A percentile compares a stretch with the other conserved stretches of the same genome.
phyloP scores from a whole-genome alignment of 2,329 filamentous ascomycete genomes.

The Esteya vermicola region DNA sequence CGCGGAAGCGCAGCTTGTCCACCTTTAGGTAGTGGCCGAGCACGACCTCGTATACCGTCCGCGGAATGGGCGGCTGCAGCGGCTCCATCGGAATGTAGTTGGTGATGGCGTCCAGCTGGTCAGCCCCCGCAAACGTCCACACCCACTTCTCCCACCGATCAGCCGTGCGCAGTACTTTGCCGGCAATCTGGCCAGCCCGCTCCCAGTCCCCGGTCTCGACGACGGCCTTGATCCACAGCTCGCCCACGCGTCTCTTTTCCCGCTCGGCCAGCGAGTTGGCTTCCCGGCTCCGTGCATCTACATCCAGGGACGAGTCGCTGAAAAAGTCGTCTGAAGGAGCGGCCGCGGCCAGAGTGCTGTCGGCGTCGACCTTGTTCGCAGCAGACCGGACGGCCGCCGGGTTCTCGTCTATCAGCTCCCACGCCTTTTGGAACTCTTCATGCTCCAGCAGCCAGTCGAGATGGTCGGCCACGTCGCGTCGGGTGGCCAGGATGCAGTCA shows the following conservation, averaged over 20 bases:
- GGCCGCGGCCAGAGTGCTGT: constrained; percentile 19
- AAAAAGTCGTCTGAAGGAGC: constrained; percentile 43
- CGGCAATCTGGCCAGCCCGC: constrained; percentile 65
- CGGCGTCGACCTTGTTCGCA: constrained; percentile 23
- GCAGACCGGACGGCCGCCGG: constrained; percentile 32
- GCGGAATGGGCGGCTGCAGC: constrained; percentile 66
- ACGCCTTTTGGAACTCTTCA: constrained; percentile 69
- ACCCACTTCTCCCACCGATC: constrained; percentile 92
- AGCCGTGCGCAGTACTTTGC: constrained; percentile 66
- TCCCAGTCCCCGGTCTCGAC: constrained; percentile 62
- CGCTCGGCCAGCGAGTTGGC: constrained; percentile 58
- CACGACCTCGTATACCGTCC: constrained; percentile 75
- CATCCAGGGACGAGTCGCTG: constrained; percentile 56
- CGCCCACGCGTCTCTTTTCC: constrained; percentile 82
- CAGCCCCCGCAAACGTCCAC: constrained; percentile 74
- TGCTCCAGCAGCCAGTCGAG: constrained; percentile 74
- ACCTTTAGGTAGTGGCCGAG: constrained; percentile 76
- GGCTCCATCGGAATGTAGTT: constrained; percentile 64
- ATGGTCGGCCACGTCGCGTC: constrained; percentile 75
- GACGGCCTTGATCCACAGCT: constrained; percentile 83
- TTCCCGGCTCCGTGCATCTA: constrained; percentile 42
- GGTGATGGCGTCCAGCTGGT: constrained; percentile 82
- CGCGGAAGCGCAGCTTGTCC: constrained; percentile 61
- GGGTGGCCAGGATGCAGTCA: constrained; percentile 86
- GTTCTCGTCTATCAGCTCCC: constrained; percentile 78